Evolutionary conservation across 305 asterid species (phyloP).

Genomic region (Solanum hybrid): DNA sequence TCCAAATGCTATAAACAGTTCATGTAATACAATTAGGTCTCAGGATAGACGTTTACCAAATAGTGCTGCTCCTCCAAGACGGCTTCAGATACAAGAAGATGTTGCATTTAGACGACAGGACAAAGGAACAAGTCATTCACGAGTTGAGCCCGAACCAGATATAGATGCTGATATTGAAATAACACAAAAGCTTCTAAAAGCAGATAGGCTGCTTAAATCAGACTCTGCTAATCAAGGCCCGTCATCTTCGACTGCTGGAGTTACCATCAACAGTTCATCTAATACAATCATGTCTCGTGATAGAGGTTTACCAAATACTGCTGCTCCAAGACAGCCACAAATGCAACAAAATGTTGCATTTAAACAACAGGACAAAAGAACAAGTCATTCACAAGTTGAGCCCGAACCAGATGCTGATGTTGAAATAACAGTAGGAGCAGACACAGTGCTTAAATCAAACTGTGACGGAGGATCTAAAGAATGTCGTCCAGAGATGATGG

Average conservation of each 20-base stretch:
- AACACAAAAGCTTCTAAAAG: constrained; percentile 1
- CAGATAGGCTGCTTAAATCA: not conserved
- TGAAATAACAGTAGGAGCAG: constrained; percentile 8
- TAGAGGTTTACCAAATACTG: not conserved
- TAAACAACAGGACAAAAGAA: constrained; percentile 6
- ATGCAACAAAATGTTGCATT: not conserved
- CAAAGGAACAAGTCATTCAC: constrained; percentile 17
- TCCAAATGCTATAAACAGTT: not conserved
- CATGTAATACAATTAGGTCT: not conserved
- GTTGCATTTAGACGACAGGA: not conserved
- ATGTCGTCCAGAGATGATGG: not conserved
- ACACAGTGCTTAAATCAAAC: not conserved
- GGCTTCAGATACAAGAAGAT: not conserved
- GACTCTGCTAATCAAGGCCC: not conserved
- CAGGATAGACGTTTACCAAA: not conserved
- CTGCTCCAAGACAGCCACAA: not conserved
- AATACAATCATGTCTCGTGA: not conserved
- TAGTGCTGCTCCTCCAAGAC: not conserved
- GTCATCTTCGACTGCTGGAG: not conserved
- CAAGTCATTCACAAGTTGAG: constrained; percentile 11
- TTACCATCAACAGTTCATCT: not conserved
- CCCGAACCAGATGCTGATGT: constrained; percentile 1
- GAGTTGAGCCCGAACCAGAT: constrained; percentile 8
- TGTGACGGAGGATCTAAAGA: not conserved
- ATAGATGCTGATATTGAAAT: not conserved